Evolutionary conservation across 495 filamentous ascomycete genomes (phyloP).

Genomic region (Glutinoglossum americanum): DNA sequence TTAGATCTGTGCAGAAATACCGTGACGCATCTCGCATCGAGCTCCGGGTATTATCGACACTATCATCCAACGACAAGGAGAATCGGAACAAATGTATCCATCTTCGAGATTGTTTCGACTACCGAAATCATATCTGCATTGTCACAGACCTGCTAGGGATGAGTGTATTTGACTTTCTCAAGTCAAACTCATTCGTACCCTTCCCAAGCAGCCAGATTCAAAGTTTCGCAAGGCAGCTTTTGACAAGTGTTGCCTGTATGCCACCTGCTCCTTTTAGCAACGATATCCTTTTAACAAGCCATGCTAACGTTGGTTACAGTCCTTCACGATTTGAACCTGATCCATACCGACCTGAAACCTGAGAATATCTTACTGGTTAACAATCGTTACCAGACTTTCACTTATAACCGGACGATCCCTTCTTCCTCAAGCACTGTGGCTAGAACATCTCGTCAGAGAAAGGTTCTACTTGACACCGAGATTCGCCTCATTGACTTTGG

Average conservation of each 20-base stretch:
- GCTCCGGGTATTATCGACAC: conserved; percentile 71
- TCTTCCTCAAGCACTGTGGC: conserved; percentile 61
- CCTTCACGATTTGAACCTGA: conserved; percentile 90
- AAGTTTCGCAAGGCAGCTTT: conserved; percentile 79
- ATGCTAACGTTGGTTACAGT: conserved; percentile 26
- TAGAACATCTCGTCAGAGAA: conserved; percentile 64
- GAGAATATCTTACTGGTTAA: conserved; percentile 93
- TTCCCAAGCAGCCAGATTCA: conserved; percentile 99
- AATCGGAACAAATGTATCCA: conserved; percentile 97
- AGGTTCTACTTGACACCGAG: conserved; percentile 82
- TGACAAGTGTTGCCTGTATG: conserved; percentile 97
- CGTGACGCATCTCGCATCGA: conserved; percentile 94
- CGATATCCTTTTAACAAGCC: neutral
- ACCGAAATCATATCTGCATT: conserved; percentile 94
- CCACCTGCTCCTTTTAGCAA: conserved; percentile 6
- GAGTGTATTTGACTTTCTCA: conserved; percentile 96
- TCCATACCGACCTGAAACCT: conserved; percentile 94
- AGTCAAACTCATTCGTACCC: conserved; percentile 80
- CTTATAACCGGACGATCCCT: conserved; percentile 84
- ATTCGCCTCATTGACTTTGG: conserved; percentile 97
- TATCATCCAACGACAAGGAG: conserved; percentile 70
- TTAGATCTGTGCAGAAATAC: conserved; percentile 94
- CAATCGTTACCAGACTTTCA: conserved; percentile 83
- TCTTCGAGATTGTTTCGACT: conserved; percentile 92
- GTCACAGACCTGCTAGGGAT: conserved; percentile 91